Evolutionary conservation across 176 grass and related monocot genomes (phyloP).

Genomic region (Chrysopogon serrulatus): DNA sequence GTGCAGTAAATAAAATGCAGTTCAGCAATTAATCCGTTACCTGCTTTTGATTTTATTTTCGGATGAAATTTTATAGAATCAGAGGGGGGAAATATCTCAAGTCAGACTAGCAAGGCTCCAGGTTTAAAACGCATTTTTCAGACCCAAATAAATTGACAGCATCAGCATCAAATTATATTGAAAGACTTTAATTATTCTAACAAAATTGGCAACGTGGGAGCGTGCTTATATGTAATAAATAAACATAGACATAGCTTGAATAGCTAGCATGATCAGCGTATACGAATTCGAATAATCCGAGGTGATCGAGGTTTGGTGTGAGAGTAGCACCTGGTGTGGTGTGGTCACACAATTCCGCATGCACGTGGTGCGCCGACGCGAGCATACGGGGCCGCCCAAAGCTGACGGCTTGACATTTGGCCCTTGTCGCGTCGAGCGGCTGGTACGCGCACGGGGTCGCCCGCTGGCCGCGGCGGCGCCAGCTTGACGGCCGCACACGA

Average conservation of each 20-base stretch:
- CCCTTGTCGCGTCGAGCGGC: neutral
- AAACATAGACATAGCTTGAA: too few species aligned
- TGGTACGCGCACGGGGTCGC: neutral
- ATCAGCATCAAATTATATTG: too few species aligned
- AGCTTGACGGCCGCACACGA: neutral
- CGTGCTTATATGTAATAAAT: too few species aligned
- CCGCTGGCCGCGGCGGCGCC: neutral
- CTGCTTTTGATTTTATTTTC: neutral
- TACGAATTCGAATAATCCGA: neutral
- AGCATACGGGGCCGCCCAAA: neutral
- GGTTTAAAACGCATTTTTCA: neutral
- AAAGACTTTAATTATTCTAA: too few species aligned
- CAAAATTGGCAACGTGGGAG: too few species aligned
- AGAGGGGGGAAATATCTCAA: neutral
- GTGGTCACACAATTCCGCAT: neutral
- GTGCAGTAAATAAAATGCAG: neutral
- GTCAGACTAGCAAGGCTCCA: neutral
- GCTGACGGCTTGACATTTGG: neutral
- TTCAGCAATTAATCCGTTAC: neutral
- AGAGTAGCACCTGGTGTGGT: neutral
- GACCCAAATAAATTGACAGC: too few species aligned
- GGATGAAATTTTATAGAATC: neutral
- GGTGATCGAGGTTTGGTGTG: neutral
- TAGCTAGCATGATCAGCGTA: neutral
- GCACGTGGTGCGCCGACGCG: neutral